Base-by-base conservation (phyloP, 2,329 filamentous ascomycete species). In the Fusarium denticulatum region DNA sequence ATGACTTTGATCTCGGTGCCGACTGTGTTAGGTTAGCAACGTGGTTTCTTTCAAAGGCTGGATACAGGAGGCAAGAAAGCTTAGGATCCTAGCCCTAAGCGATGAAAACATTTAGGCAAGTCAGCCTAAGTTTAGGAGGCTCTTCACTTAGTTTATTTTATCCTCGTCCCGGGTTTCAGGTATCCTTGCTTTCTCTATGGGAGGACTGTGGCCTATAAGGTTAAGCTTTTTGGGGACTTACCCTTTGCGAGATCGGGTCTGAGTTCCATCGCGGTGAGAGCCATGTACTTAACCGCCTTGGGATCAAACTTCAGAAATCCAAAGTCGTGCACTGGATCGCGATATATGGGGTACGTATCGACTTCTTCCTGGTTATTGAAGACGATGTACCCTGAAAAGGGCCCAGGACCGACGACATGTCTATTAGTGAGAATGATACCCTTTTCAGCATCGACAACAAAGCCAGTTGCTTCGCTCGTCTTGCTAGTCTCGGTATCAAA, bases 351-450 rank as follows among this genome's bases (percentile, higher is more conserved):
- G 80, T 94, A 93, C 40, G 97, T 95, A 81, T 99, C 96, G 76
- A 96, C 96, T 86, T 97, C 89, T 76, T 99, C 96, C 83, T 99
- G 96, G 80, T 99, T 99, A 82, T 98, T 96, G 82, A 99, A 98
- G 75, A 99, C 95, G 80, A 94, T 95, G 84, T 97, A 98, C 36
- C 96, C 96, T 91, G 96, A 98, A 83, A 99, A 99, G 1, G 96
- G 96, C 1, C 96, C 96, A 2, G 96, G 89, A 68, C 96, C 95
- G 45, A 98, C 96, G 26, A 99, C 96, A 85, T 99, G 96, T 67
- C 94, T 89, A 81, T 96, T 96, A 14, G 94, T 96, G 80, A 96
- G 84, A 75, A 96, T 57, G 12, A 71, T 45, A 0, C 70, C 70
- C 39, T 36, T 43, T 16, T 70, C 60, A 3, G 60, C 69, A 22